Evolutionary conservation across 495 filamentous ascomycete species (phyloP).

Genomic region (Podospora pseudopauciseta): DNA sequence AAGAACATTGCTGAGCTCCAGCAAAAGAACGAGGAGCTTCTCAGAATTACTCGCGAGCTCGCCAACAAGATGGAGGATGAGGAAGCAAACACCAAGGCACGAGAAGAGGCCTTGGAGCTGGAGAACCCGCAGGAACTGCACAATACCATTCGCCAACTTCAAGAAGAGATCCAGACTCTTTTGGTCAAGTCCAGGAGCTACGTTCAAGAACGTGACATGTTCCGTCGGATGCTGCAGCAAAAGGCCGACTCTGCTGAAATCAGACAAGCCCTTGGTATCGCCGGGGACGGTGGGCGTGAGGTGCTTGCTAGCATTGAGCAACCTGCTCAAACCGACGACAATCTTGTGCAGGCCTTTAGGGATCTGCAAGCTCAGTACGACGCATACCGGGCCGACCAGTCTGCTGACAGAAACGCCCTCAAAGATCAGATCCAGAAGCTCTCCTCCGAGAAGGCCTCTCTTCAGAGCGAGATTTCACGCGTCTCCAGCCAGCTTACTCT

Average conservation of each 20-base stretch:
- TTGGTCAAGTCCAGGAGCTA: slow-evolving; percentile 83
- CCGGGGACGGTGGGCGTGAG: slow-evolving; percentile 41
- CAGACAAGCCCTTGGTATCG: slow-evolving; percentile 60
- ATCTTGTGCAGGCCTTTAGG: slow-evolving; percentile 54
- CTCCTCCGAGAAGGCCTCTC: slow-evolving; percentile 71
- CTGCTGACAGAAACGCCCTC: slow-evolving; percentile 70
- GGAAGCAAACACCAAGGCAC: slow-evolving; percentile 68
- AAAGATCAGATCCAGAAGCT: slow-evolving; percentile 84
- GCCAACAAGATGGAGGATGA: slow-evolving; percentile 88
- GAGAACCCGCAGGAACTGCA: slow-evolving; percentile 69
- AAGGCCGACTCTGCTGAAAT: slow-evolving; percentile 57
- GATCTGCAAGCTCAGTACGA: slow-evolving; percentile 91
- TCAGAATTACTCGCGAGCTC: slow-evolving; percentile 75
- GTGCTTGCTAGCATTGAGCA: slow-evolving; percentile 52
- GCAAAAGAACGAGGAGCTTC: slow-evolving; percentile 78
- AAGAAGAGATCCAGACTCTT: slow-evolving; percentile 71
- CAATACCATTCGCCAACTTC: slow-evolving; percentile 56
- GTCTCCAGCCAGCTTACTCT: slow-evolving; percentile 78
- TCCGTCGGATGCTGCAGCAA: slow-evolving; percentile 85
- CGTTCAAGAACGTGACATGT: slow-evolving; percentile 93
- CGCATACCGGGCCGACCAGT: slow-evolving; percentile 77
- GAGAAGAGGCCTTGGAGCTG: slow-evolving; percentile 65
- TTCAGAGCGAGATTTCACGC: slow-evolving; percentile 74
- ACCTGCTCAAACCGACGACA: slow-evolving; percentile 40
- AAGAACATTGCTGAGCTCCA: slow-evolving; percentile 80